phyloP scores from a whole-genome alignment of 305 asterid species.

The Striga hermonthica region DNA sequence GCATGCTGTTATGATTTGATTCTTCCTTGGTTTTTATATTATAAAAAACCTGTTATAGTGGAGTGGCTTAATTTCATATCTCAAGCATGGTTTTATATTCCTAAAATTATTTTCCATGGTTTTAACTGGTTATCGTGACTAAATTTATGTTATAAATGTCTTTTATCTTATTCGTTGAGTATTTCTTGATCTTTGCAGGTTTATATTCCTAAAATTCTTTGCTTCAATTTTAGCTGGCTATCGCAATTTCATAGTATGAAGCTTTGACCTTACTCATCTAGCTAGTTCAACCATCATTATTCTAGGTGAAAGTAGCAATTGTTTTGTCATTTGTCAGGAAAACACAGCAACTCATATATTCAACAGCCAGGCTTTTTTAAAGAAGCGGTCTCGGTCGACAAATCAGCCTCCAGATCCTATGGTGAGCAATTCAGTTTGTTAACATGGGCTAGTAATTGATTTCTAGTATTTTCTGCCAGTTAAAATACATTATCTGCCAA shows the following conservation, averaged over 20 bases:
- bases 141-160: slow-evolving; percentile 15
- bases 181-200: slow-evolving; percentile 56
- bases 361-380: slow-evolving; percentile 88
- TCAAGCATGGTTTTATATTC: no score
- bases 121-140: not conserved
- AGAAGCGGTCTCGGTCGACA: slow-evolving; percentile 88
- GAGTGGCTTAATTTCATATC: slow-evolving; percentile 17
- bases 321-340: slow-evolving; percentile 51
- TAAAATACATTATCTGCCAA: slow-evolving; percentile 20
- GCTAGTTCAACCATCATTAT: slow-evolving; percentile 26
- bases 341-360: slow-evolving; percentile 78
- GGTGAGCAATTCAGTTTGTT: slow-evolving; percentile 46
- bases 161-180: slow-evolving; percentile 28
- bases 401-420: slow-evolving; percentile 91
- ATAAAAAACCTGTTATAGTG: slow-evolving; percentile 20
- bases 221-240: slow-evolving; percentile 97
- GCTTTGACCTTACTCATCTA: slow-evolving; percentile 40
- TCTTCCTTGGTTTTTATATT: slow-evolving; percentile 9
- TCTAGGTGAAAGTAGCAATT: slow-evolving; percentile 33
- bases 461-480: slow-evolving; percentile 16
- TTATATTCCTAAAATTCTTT: slow-evolving; percentile 81
- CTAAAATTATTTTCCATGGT: no score
- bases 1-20: slow-evolving; percentile 18
- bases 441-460: slow-evolving; percentile 12
- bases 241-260: slow-evolving; percentile 89